Percentiles rank a stretch among this genome's conserved stretches.
Evolutionary conservation across 441 rosid species (phyloP).

Genomic region (Daphne laureola): DNA sequence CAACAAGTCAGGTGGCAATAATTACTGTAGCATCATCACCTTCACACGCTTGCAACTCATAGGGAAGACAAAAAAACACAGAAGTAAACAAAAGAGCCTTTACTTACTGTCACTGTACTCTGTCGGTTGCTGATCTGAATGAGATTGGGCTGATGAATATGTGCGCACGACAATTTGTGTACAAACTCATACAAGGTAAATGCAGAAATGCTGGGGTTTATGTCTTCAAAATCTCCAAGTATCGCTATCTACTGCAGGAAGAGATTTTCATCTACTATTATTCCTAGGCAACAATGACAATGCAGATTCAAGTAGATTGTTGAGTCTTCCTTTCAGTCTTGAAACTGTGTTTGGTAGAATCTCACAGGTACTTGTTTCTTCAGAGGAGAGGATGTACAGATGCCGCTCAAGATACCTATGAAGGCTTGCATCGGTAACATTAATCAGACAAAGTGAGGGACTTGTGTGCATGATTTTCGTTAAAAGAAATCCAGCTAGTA

Average conservation of each 20-base stretch:
- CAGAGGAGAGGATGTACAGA: conserved; percentile 29
- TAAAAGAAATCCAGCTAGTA: conserved; percentile 72
- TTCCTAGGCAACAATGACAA: conserved; percentile 33
- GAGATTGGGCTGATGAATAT: too few species aligned
- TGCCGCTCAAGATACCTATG: conserved; percentile 54
- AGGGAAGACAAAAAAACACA: too few species aligned
- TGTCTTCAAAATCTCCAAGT: too few species aligned
- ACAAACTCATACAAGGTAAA: too few species aligned
- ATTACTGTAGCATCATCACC: too few species aligned
- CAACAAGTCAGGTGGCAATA: too few species aligned
- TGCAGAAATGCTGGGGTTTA: too few species aligned
- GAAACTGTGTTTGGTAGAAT: conserved; percentile 39
- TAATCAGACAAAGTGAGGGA: conserved; percentile 57
- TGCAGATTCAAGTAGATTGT: conserved; percentile 44
- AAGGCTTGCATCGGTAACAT: conserved; percentile 63
- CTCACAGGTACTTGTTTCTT: conserved; percentile 20
- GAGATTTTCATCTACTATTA: conserved; percentile 18
- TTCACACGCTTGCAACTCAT: too few species aligned
- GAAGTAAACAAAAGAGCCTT: too few species aligned
- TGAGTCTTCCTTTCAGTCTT: conserved; percentile 34
- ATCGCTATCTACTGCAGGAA: not conserved
- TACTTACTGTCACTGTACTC: too few species aligned
- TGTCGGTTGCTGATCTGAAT: too few species aligned
- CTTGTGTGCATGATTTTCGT: conserved; percentile 82
- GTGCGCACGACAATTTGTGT: too few species aligned